Evolutionary conservation across 257 asterid genomes (phyloP).

Genomic region (Gardenia jasminoides): DNA sequence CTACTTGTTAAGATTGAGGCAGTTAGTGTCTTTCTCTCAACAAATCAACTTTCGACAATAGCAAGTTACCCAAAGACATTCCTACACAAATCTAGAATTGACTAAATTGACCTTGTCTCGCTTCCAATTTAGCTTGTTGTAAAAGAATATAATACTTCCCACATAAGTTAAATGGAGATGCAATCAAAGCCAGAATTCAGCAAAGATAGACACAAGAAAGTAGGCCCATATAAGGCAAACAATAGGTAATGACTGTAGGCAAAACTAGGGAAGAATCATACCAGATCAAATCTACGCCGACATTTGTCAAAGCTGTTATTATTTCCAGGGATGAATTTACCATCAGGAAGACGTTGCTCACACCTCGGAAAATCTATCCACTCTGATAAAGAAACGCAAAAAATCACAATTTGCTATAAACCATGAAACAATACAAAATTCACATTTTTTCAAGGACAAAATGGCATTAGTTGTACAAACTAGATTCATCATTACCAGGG

Average conservation of each 20-base stretch:
- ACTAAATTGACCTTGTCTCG: not conserved
- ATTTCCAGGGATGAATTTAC: constrained; percentile 70
- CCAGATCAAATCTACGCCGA: constrained; percentile 97
- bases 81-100: not conserved
- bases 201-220: not conserved
- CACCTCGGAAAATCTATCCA: constrained; percentile 99
- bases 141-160: not conserved
- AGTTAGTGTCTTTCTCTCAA: not conserved
- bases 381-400: constrained; percentile 46
- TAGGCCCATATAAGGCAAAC: not conserved
- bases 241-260: not conserved
- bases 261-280: constrained; percentile 19
- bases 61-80: not conserved
- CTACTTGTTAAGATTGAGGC: not conserved
- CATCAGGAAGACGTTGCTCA: constrained; percentile 77
- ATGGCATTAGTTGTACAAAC: not conserved
- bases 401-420: not conserved
- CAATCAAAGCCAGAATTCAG: not conserved
- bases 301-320: constrained; percentile 84
- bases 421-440: not conserved
- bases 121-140: not conserved
- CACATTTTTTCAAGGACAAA: not conserved
- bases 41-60: not conserved
- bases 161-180: not conserved
- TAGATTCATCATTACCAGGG: constrained; percentile 60